Base-by-base conservation (phyloP, 768 basidiomycete genomes). In the Amanita inopinata region DNA sequence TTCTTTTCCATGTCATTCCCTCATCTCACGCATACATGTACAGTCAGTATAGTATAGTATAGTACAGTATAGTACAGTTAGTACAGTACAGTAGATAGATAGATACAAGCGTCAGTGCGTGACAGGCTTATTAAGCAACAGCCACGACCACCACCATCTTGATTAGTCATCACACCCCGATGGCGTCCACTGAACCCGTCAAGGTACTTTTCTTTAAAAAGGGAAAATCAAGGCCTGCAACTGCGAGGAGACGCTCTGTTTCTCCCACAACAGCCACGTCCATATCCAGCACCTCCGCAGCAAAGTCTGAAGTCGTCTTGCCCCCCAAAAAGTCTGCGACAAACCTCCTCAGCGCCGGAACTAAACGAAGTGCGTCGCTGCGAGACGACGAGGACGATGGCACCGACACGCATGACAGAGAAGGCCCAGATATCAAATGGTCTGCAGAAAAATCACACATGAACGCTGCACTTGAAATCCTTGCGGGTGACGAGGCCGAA, bases 171-270 rank as follows among this genome's bases (percentile, higher is more conserved):
- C 40, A 19, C 28, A 18, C 40, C 34, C 5, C 5, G 3, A 44
- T 44, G 38, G 23, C 37, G 9, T 20, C 37, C 17, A 19, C 31
- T 19, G n/a, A 42, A 30, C 6, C 32, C 33, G 33, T 72, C 10
- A 76, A 70, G 35, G 88, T 94, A 0, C 80, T 88, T 2, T 92
- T 96, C 64, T 89, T 94, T 66, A 94, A 85, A 65, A 71, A 71
- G 53, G 80, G 83, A 30, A 83, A 81, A 51, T 71, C 80, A 2
- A 73, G 90, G 1, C 91, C 91, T 10, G 70, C 78, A 3, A 85
- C 84, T 0, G 60, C 73, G 2, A 76, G 93, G 27, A 83, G 84
- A 53, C 75, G 91, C 18, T 88, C 87, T 2, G 55, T 66, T 4
- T 86, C 83, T 0, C 83, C 84, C n/a, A 38, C 55, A 3, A 49